Evolutionary conservation across 352 stramenopile species (phyloP).

Genomic region (Globisporangium cylindrosporum): DNA sequence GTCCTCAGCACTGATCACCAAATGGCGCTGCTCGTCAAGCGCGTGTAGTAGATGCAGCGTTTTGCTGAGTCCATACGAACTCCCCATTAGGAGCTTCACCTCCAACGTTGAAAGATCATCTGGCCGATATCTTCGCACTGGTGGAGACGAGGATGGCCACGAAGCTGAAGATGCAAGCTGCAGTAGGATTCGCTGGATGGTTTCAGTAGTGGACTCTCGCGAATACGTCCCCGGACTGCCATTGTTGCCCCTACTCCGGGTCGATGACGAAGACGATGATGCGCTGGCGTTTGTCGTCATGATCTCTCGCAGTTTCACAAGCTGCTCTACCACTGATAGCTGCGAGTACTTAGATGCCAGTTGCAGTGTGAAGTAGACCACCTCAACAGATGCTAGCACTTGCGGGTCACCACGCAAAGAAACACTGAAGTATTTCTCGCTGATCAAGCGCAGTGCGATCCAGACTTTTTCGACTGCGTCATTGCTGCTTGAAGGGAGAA

Average conservation of each 20-base stretch:
- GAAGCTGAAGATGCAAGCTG: conserved; percentile 9
- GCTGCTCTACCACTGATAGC: conserved; percentile 1
- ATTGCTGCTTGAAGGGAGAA: background rate
- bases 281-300: conserved; percentile 25
- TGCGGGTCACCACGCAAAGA: conserved; percentile 29
- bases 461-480: conserved; percentile 31
- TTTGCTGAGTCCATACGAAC: conserved; percentile 34
- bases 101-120: conserved; percentile 11
- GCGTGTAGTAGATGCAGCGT: conserved; percentile 36
- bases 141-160: conserved; percentile 6
- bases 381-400: conserved; percentile 26
- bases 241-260: background rate
- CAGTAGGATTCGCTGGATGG: conserved; percentile 13
- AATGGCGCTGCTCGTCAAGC: conserved; percentile 24
- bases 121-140: background rate
- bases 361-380: conserved; percentile 44
- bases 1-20: conserved; percentile 26
- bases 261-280: conserved; percentile 6
- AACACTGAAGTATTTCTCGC: conserved; percentile 74
- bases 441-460: conserved; percentile 28
- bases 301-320: conserved; percentile 17
- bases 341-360: conserved; percentile 23
- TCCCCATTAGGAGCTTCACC: conserved; percentile 26
- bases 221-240: background rate
- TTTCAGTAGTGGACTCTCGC: conserved; percentile 5